Percentiles rank a stretch among this genome's conserved stretches.
Conservation (phyloP, 257 asterid genomes). For the Eucommia ulmoides region DNA sequence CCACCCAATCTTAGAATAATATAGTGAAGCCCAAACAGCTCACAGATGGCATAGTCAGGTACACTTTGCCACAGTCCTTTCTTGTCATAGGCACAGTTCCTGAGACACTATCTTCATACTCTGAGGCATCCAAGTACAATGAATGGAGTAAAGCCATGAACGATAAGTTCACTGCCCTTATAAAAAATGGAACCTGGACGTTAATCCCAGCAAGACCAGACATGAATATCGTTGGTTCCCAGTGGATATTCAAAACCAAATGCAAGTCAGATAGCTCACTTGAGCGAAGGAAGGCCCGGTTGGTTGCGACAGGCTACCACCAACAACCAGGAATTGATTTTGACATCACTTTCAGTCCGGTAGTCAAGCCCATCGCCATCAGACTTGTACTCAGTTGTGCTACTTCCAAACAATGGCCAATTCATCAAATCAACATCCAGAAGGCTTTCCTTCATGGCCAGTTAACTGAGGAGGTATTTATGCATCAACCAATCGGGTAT, state of each 20-base stretch:
- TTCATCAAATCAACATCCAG: neutral
- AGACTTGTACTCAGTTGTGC: neutral
- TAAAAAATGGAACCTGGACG: neutral
- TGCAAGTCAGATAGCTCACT: neutral
- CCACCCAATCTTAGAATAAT: neutral
- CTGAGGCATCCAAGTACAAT: neutral
- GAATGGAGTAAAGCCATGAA: neutral
- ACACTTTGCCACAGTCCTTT: neutral
- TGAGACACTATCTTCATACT: neutral
- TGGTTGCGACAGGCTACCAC: neutral
- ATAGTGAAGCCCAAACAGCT: neutral
- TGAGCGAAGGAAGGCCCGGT: neutral
- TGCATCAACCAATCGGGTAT: neutral
- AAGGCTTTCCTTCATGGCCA: neutral
- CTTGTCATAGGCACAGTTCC: neutral
- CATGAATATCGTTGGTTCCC: neutral
- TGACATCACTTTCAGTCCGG: slow-evolving; percentile 1
- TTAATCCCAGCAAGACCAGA: neutral
- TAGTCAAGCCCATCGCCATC: neutral
- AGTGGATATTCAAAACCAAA: neutral
- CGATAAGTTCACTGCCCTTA: neutral
- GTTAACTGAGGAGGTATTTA: neutral
- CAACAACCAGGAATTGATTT: neutral
- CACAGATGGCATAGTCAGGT: neutral
- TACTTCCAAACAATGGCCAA: neutral